Evolutionary conservation across 2,329 filamentous ascomycete species (phyloP).

Genomic region (Colletotrichum noveboracense): DNA sequence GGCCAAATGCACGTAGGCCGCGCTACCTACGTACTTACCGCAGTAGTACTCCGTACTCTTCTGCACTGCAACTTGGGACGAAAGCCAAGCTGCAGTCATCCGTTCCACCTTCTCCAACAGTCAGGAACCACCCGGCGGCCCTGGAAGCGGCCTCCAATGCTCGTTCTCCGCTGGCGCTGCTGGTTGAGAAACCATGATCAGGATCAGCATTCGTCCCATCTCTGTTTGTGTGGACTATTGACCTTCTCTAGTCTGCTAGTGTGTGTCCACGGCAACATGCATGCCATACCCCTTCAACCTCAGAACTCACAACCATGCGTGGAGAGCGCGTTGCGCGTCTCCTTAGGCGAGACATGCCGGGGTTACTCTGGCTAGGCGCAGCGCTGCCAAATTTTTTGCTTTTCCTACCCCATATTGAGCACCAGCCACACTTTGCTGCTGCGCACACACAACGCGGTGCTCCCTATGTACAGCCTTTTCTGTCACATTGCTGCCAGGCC

Average conservation of each 20-base stretch:
- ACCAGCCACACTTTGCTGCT: constrained; percentile 9
- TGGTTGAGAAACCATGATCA: background rate
- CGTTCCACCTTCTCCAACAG: background rate
- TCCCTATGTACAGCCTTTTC: background rate
- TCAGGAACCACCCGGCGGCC: background rate
- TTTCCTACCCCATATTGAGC: constrained; percentile 1
- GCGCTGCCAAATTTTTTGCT: background rate
- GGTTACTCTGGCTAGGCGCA: background rate
- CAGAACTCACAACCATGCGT: background rate
- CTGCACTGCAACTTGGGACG: background rate
- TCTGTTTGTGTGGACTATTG: background rate
- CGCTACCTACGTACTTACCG: background rate
- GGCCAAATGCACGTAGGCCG: background rate
- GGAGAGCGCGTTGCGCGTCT: constrained; percentile 18
- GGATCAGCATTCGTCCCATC: background rate
- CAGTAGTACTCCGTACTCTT: background rate
- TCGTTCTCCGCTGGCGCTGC: background rate
- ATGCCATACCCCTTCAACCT: background rate
- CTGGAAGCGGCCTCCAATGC: background rate
- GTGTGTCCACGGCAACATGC: background rate
- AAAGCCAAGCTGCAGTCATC: background rate
- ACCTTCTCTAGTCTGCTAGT: background rate
- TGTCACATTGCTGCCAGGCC: background rate
- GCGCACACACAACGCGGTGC: background rate
- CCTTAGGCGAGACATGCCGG: constrained; percentile 1